Evolutionary conservation across 768 basidiomycete species (phyloP).

Genomic region (Agaricus sinodeliciosus): DNA sequence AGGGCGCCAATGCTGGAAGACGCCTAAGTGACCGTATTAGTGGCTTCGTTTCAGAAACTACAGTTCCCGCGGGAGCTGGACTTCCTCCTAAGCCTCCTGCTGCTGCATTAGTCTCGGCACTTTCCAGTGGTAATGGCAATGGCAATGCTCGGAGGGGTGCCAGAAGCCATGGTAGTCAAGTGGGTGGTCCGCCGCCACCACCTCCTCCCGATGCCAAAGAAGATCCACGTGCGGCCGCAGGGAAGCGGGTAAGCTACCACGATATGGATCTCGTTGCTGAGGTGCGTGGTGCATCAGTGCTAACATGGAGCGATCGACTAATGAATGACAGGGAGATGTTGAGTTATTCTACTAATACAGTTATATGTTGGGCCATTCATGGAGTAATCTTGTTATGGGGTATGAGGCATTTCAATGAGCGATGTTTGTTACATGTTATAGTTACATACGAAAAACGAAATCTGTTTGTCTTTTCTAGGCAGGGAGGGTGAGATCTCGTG

Average conservation of each 20-base stretch:
- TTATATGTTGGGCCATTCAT: slow-evolving; percentile 3
- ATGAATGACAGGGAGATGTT: slow-evolving; percentile 44
- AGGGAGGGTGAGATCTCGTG: slow-evolving; percentile 2
- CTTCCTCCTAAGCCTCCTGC: slow-evolving; percentile 74
- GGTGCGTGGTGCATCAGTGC: slow-evolving; percentile 27
- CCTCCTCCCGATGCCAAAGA: slow-evolving; percentile 87
- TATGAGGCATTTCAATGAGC: slow-evolving; percentile 15
- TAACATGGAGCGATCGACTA: slow-evolving; percentile 12
- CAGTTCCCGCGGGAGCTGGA: slow-evolving; percentile 60
- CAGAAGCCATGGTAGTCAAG: slow-evolving; percentile 26
- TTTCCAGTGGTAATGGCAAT: slow-evolving; percentile 44
- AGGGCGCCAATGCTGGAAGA: slow-evolving; percentile 44
- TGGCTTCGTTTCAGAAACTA: slow-evolving; percentile 53
- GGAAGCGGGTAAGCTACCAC: slow-evolving; percentile 87
- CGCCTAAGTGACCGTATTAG: slow-evolving; percentile 77
- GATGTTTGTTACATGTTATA: slow-evolving; percentile 6
- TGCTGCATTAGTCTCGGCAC: slow-evolving; percentile 43
- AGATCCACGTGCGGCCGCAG: slow-evolving; percentile 86
- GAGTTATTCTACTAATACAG: slow-evolving; percentile 43
- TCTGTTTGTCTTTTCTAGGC: neutral
- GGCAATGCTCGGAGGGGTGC: slow-evolving; percentile 32
- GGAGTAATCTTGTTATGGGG: slow-evolving; percentile 26
- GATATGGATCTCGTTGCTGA: slow-evolving; percentile 94
- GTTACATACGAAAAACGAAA: slow-evolving; percentile 6
- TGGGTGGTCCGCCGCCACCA: slow-evolving; percentile 58